A percentile compares a stretch with the other conserved stretches of the same genome.
Evolutionary conservation across 805 yeast genomes (phyloP).

Genomic region (Hanseniaspora mollemarum): DNA sequence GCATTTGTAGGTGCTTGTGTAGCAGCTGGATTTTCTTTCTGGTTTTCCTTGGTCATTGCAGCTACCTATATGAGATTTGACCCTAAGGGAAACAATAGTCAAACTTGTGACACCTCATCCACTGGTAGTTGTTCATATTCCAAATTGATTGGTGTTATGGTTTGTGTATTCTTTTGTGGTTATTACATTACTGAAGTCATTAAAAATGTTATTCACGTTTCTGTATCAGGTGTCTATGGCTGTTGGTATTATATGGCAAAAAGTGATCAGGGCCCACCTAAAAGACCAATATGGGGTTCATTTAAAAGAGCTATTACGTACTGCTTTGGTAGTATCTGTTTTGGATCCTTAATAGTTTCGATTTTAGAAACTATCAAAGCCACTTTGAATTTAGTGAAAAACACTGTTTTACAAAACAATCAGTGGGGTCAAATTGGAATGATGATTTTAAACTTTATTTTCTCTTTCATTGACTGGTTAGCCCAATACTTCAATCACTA

Average conservation of each 20-base stretch:
- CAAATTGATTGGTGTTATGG: conserved; percentile 56
- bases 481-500: conserved; percentile 80
- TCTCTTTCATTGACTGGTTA: conserved; percentile 64
- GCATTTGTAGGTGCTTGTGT: conserved; percentile 50
- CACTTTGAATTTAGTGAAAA: conserved; percentile 32
- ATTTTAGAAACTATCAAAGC: conserved; percentile 57
- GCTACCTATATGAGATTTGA: conserved; percentile 71
- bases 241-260: conserved; percentile 78
- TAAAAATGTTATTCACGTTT: conserved; percentile 66
- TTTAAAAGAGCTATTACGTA: conserved; percentile 69
- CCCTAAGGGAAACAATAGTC: conserved; percentile 37
- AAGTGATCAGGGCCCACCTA: conserved; percentile 69
- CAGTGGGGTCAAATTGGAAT: conserved; percentile 42
- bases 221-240: conserved; percentile 76
- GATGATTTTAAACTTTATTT: conserved; percentile 45
- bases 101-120: conserved; percentile 39
- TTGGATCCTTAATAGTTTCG: conserved; percentile 67
- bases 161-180: conserved; percentile 71
- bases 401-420: conserved; percentile 40
- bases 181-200: conserved; percentile 73
- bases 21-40: conserved; percentile 50
- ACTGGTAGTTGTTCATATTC: conserved; percentile 44
- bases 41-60: conserved; percentile 57
- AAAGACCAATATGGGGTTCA: conserved; percentile 68
- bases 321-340: conserved; percentile 82